Conservation (phyloP, 345 rosid species). For the Stellera chamaejasme region DNA sequence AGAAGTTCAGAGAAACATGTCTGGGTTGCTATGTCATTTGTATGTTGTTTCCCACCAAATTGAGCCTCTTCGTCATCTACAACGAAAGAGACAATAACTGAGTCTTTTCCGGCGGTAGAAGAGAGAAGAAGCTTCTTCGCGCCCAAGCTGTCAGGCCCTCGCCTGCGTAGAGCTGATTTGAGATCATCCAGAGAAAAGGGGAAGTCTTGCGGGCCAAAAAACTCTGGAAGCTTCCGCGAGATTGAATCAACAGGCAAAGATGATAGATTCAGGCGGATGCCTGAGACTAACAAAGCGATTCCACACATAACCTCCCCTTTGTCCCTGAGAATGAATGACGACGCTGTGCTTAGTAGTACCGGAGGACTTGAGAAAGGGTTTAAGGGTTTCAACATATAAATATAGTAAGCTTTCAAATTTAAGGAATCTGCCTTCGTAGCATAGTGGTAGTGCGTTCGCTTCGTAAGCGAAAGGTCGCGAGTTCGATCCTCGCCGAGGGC, state of each 20-base stretch:
- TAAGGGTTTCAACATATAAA: background rate
- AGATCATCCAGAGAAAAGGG: constrained; percentile 48
- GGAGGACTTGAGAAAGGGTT: background rate
- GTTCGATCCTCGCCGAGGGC: constrained; percentile 94
- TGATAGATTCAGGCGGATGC: constrained; percentile 38
- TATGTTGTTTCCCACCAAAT: constrained; percentile 11
- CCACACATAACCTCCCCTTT: constrained; percentile 56
- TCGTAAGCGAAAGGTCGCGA: constrained; percentile 99
- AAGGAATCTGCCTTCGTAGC: constrained; percentile 53
- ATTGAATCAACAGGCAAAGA: constrained; percentile 15
- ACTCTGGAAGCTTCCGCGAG: constrained; percentile 10
- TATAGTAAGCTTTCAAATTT: too few relatives aligned
- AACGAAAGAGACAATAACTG: constrained; percentile 11
- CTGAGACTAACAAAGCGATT: constrained; percentile 54
- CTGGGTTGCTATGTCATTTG: background rate
- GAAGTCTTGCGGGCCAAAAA: too few relatives aligned
- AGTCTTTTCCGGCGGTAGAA: constrained; percentile 11
- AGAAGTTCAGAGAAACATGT: constrained; percentile 31
- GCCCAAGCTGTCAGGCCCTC: constrained; percentile 77
- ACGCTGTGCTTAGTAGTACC: too few relatives aligned
- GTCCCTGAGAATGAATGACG: too few relatives aligned
- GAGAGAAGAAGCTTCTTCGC: constrained; percentile 30
- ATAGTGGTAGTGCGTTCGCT: constrained; percentile 99
- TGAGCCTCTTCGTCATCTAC: constrained; percentile 15
- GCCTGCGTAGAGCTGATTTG: constrained; percentile 37